Percentiles rank a stretch among this genome's conserved stretches.
These are phyloP conservation scores for Camellia japonica DNA, from an alignment of 148 eudicot genomes.

Conservation along the genomic window DNA sequence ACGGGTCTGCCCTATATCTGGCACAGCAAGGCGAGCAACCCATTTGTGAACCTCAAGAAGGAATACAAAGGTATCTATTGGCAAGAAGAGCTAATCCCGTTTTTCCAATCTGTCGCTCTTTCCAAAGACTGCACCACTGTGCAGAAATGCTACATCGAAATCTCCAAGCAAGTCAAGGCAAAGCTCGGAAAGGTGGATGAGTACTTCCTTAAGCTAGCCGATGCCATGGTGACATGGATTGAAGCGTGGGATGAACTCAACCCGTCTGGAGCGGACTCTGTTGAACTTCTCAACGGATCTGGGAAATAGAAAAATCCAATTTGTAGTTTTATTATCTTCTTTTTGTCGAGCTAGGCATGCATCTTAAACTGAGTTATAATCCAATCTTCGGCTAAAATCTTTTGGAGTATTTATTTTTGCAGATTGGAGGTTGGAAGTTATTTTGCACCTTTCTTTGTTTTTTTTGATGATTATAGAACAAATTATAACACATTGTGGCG, in stretches of 20 bases:
- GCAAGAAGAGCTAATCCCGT: conserved; percentile 28
- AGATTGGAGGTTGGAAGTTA: neutral
- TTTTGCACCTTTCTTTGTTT: neutral
- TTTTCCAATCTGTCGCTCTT: conserved; percentile 22
- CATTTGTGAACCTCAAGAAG: conserved; percentile 21
- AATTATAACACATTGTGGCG: neutral
- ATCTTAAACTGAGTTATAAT: neutral
- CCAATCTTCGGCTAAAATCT: neutral
- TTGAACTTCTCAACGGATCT: neutral
- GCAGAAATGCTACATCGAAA: conserved; percentile 22
- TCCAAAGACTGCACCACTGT: conserved; percentile 19
- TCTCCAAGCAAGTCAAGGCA: conserved; percentile 25
- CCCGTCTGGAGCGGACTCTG: neutral
- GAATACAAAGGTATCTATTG: conserved; percentile 20
- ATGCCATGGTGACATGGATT: conserved; percentile 24
- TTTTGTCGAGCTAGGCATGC: neutral
- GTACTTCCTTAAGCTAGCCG: conserved; percentile 21
- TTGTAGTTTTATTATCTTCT: neutral
- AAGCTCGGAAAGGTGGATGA: conserved; percentile 26
- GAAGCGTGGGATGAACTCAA: conserved; percentile 26
- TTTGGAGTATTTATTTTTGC: neutral
- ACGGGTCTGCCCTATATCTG: conserved; percentile 23
- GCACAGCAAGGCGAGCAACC: conserved; percentile 24
- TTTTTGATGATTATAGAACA: neutral
- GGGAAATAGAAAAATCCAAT: neutral